Conservation (phyloP, 306 rosid species). For the Rosa multiflora region DNA sequence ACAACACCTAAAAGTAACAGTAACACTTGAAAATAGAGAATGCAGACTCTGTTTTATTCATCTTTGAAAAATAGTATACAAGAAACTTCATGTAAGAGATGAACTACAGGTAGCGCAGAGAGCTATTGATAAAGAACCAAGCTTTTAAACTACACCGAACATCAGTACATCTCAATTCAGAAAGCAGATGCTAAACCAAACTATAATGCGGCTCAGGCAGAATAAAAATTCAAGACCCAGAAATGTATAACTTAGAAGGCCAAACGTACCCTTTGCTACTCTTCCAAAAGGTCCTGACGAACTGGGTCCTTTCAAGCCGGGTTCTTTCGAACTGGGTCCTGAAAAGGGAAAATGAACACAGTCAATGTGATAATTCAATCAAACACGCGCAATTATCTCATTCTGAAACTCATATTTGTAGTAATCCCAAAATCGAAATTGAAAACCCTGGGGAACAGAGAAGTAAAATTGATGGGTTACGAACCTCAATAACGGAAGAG, state of each 20-base stretch:
- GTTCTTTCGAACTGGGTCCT: slow-evolving; percentile 3
- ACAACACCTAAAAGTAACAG: neutral
- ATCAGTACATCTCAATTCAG: neutral
- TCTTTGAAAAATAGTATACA: neutral
- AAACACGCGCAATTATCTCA: neutral
- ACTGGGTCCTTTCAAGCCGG: neutral
- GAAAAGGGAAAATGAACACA: neutral
- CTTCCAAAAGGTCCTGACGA: neutral
- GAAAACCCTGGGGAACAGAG: neutral
- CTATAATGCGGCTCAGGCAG: neutral
- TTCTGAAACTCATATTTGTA: neutral
- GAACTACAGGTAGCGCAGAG: neutral
- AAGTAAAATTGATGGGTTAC: neutral
- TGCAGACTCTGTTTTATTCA: neutral
- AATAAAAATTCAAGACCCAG: neutral
- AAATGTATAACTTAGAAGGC: neutral
- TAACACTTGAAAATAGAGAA: neutral
- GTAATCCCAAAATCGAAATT: neutral
- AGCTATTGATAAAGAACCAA: neutral
- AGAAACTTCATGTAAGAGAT: neutral
- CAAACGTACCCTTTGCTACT: neutral
- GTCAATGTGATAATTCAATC: neutral
- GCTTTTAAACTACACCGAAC: neutral
- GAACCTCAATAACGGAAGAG: neutral
- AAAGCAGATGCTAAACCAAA: neutral